Base-by-base conservation (phyloP, 2,329 filamentous ascomycete species). In the Apiospora marii region DNA sequence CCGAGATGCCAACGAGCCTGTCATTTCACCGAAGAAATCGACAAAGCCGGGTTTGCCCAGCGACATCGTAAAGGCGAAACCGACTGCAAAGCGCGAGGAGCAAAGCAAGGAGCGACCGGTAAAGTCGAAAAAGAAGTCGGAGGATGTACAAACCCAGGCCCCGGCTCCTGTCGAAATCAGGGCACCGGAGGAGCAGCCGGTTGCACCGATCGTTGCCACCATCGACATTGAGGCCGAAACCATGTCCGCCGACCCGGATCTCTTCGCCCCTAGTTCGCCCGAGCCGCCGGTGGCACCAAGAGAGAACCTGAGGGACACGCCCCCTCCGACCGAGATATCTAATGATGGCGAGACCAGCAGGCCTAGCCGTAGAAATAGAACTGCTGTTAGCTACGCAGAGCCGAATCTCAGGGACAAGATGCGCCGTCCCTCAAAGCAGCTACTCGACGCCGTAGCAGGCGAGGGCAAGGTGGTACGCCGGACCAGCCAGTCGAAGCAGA, bases 401-500 rank as follows among this genome's bases (percentile, higher is more conserved):
- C 94, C 94, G 1, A 96, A 93, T 78, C 85, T 96, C 58, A 88
- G 92, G 74, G 92, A 92, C 79, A 96, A 96, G 83, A 95, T 96
- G 93, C 89, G 94, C 73, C 89, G 94, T 73, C 93, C 94, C 30
- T 93, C 92, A 1, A 94, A 94, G 79, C 90, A 94, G 75, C 82
- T 95, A 13, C 89, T 92, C 48, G 93, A 95, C 80, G 93, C 93
- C 1, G 93, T 96, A 19, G 83, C 88, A 14, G 90, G 89, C n/a
- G 89, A 92, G 76, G 88, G 87, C 44, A 91, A 87, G 78, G 85
- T 87, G 73, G 78, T 81, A 72, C 86, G 85, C 69, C 81, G 84
- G 71, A 82, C 81, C 34, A 87, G 84, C 74, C 80, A 58, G 83
- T 77, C 51, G 78, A 78, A 71, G 72, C 75, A 53, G 19, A 53